Evolutionary conservation across 2,329 filamentous ascomycete species (phyloP).

Genomic region (Cyclaneusma minus): DNA sequence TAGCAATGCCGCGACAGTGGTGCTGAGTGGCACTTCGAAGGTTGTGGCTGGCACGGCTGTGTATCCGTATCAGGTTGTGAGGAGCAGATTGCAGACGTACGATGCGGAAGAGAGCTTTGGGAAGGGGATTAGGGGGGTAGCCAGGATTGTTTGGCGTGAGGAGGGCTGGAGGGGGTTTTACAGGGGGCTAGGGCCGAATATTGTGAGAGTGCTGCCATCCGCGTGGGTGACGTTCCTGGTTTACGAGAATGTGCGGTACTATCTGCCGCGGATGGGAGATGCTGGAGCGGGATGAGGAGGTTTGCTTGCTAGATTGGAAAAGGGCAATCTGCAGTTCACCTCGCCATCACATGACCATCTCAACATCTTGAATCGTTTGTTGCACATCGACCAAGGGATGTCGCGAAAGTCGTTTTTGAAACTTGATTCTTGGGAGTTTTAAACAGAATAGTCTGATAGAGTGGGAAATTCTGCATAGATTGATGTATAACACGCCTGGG

Average conservation of each 20-base stretch:
- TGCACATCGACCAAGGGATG: too few relatives aligned
- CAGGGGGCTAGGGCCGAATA: constrained; percentile 73
- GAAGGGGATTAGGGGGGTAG: constrained; percentile 53
- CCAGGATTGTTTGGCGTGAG: constrained; percentile 56
- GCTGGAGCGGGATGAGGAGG: too few relatives aligned
- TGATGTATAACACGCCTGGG: too few relatives aligned
- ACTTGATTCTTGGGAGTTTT: too few relatives aligned
- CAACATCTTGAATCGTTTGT: too few relatives aligned
- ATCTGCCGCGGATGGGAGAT: constrained; percentile 35
- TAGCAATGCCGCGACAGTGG: constrained; percentile 42
- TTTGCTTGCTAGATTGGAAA: too few relatives aligned
- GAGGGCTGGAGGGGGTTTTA: constrained; percentile 81
- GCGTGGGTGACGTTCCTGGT: constrained; percentile 96
- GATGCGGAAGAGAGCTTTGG: constrained; percentile 62
- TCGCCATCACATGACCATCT: too few relatives aligned
- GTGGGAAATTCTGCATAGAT: too few relatives aligned
- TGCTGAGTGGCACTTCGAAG: constrained; percentile 68
- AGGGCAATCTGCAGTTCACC: too few relatives aligned
- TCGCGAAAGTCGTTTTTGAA: too few relatives aligned
- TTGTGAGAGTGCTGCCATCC: constrained; percentile 81
- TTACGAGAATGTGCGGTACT: constrained; percentile 81
- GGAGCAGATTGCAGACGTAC: constrained; percentile 80
- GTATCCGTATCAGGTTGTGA: constrained; percentile 88
- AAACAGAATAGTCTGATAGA: too few relatives aligned
- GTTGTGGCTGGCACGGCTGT: constrained; percentile 78